phyloP scores from a whole-genome alignment of 139 green algal species.

The Protoeuglena noctilucae region DNA sequence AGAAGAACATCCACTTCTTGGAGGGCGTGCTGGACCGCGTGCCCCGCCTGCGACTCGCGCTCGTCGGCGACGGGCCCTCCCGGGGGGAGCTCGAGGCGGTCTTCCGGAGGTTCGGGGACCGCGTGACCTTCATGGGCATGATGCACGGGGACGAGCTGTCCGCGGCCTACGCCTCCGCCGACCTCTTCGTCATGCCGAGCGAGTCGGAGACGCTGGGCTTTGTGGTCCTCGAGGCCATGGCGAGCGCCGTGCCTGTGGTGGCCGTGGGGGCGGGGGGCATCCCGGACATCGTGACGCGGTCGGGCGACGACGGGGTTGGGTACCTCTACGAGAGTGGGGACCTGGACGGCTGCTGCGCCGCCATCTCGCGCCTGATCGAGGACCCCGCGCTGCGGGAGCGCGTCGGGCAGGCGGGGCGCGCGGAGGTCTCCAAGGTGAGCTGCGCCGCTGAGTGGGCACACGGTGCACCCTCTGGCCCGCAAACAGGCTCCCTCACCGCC shows the following conservation, averaged over 20 bases:
- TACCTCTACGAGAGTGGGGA: slow-evolving; percentile 43
- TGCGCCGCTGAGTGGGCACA: slow-evolving; percentile 39
- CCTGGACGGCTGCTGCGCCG: slow-evolving; percentile 16
- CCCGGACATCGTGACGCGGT: slow-evolving; percentile 64
- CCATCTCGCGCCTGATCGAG: slow-evolving; percentile 15
- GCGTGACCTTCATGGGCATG: slow-evolving; percentile 53
- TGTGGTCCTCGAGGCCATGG: slow-evolving; percentile 96
- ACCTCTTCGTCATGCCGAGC: slow-evolving; percentile 92
- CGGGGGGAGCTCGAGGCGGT: slow-evolving; percentile 48
- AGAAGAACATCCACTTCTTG: slow-evolving; percentile 41
- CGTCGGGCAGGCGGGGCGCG: slow-evolving; percentile 13
- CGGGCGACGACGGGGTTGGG: slow-evolving; percentile 25
- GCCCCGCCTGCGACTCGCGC: slow-evolving; percentile 48
- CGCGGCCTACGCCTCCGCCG: slow-evolving; percentile 71
- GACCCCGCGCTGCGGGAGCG: slow-evolving; percentile 11
- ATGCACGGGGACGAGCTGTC: slow-evolving; percentile 74
- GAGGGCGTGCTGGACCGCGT: slow-evolving; percentile 42
- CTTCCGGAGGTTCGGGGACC: slow-evolving; percentile 46
- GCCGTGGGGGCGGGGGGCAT: slow-evolving; percentile 76
- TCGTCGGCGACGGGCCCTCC: slow-evolving; percentile 85
- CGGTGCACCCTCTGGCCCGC: too few relatives aligned
- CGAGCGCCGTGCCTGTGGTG: slow-evolving; percentile 70
- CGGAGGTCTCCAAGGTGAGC: slow-evolving; percentile 26
- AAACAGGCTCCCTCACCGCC: too few relatives aligned
- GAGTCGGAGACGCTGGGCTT: slow-evolving; percentile 91